Conservation (phyloP, 192 early-diverging fungal species). For the Phycomyces blakesleeanus region DNA sequence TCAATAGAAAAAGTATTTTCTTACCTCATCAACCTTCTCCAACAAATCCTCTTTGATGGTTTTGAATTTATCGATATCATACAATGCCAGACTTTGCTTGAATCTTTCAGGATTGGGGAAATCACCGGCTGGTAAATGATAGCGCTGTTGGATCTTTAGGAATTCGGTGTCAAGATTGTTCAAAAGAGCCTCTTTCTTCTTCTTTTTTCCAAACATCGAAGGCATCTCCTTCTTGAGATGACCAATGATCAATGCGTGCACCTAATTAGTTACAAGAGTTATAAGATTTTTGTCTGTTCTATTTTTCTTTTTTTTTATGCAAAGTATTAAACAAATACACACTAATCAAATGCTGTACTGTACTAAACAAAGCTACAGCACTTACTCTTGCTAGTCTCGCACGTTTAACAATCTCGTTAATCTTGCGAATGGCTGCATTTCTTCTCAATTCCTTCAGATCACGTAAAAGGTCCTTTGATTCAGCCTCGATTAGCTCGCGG, state of each 20-base stretch:
- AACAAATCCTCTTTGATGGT: conserved; percentile 70
- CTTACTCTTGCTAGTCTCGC: conserved; percentile 64
- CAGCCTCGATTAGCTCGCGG: conserved; percentile 60
- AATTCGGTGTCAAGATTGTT: conserved; percentile 74
- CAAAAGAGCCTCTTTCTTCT: conserved; percentile 70
- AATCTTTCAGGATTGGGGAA: conserved; percentile 80
- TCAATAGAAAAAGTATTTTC: no score
- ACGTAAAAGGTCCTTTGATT: conserved; percentile 72
- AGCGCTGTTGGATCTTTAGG: conserved; percentile 60
- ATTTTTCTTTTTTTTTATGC: not conserved
- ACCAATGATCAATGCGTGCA: conserved; percentile 82
- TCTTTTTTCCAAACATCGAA: conserved; percentile 72
- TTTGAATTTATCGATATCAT: conserved; percentile 81
- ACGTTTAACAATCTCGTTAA: conserved; percentile 90
- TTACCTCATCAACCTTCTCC: conserved; percentile 57
- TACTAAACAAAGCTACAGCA: no score
- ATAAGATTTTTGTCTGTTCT: no score
- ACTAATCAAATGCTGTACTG: no score
- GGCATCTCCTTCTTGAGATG: conserved; percentile 84
- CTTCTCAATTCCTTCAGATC: conserved; percentile 72
- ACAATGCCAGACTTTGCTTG: conserved; percentile 59
- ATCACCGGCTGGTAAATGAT: conserved; percentile 75
- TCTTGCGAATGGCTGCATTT: conserved; percentile 78
- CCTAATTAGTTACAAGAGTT: no score
- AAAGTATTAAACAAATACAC: no score